Evolutionary conservation across 306 rosid genomes (phyloP).

Genomic region (Ormosia semicastrata): DNA sequence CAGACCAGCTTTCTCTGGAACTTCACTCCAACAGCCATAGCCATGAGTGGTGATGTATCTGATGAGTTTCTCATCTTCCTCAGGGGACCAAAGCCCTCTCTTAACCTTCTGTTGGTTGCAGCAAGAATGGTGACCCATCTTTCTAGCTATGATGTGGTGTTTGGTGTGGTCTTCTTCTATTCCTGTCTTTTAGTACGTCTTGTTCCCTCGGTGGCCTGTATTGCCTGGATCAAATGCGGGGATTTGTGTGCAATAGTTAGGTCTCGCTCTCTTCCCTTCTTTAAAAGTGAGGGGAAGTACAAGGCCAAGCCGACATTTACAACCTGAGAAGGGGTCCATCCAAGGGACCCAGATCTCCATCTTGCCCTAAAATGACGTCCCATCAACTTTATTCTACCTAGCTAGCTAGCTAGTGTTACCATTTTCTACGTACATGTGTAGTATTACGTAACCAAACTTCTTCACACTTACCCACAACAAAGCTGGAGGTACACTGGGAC

Average conservation of each 20-base stretch:
- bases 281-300: constrained; percentile 41
- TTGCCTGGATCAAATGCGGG: constrained; percentile 25
- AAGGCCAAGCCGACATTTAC: constrained; percentile 60
- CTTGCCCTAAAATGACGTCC: constrained; percentile 85
- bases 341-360: constrained; percentile 61
- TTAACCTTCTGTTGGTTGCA: constrained; percentile 98
- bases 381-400: constrained; percentile 49
- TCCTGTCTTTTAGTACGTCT: neutral
- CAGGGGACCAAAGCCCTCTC: constrained; percentile 99
- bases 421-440: constrained; percentile 78
- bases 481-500: too few species aligned
- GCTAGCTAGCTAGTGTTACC: neutral
- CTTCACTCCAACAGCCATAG: constrained; percentile 99
- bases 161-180: neutral
- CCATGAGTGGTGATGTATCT: constrained; percentile 90
- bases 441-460: constrained; percentile 61
- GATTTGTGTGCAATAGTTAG: constrained; percentile 35
- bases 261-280: constrained; percentile 28
- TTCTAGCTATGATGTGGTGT: neutral
- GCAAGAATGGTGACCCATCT: constrained; percentile 97
- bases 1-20: constrained; percentile 94
- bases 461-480: constrained; percentile 23
- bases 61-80: constrained; percentile 95
- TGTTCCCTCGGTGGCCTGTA: constrained; percentile 24
- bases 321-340: constrained; percentile 50